These are phyloP conservation scores for Neurospora intermedia DNA, from an alignment of 495 filamentous ascomycete genomes.

Conservation along the genomic window DNA sequence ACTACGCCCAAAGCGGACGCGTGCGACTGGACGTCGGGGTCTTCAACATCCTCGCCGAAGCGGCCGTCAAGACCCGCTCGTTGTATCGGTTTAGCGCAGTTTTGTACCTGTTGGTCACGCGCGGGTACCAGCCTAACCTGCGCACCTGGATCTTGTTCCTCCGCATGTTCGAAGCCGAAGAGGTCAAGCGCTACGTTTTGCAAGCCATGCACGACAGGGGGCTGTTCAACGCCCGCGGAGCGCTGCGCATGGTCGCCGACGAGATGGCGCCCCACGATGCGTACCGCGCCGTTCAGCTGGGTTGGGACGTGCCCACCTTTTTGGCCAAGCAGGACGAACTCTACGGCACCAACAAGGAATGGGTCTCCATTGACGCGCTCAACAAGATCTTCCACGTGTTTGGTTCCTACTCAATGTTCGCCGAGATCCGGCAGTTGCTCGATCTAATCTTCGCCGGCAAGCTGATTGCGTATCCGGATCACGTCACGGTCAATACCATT, in stretches of 20 bases:
- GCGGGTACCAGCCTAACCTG: conserved; percentile 17
- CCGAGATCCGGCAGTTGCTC: conserved; percentile 16
- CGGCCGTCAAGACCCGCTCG: conserved; percentile 19
- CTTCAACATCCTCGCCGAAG: conserved; percentile 24
- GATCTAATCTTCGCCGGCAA: conserved; percentile 11
- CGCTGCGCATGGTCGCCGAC: conserved; percentile 14
- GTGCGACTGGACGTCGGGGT: conserved; percentile 22
- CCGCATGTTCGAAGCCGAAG: conserved; percentile 26
- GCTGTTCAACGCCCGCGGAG: conserved; percentile 12
- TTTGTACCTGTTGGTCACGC: conserved; percentile 22
- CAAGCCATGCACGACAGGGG: conserved; percentile 20
- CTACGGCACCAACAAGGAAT: conserved; percentile 21
- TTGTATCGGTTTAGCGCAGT: conserved; percentile 21
- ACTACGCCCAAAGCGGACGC: conserved; percentile 7
- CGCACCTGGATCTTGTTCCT: conserved; percentile 33
- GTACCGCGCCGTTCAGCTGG: conserved; percentile 17
- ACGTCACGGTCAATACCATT: conserved; percentile 25
- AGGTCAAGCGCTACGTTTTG: conserved; percentile 24
- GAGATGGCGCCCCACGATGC: conserved; percentile 25
- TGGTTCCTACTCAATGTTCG: conserved; percentile 14
- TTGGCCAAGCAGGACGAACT: conserved; percentile 19
- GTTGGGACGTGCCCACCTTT: conserved; percentile 13
- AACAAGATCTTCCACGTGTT: conserved; percentile 25
- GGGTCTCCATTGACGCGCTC: conserved; percentile 23
- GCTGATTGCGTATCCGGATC: conserved; percentile 6